These are phyloP conservation scores for Funneliformis caledonium DNA, from an alignment of 371 early-diverging fungal genomes.

Conservation along the genomic window DNA sequence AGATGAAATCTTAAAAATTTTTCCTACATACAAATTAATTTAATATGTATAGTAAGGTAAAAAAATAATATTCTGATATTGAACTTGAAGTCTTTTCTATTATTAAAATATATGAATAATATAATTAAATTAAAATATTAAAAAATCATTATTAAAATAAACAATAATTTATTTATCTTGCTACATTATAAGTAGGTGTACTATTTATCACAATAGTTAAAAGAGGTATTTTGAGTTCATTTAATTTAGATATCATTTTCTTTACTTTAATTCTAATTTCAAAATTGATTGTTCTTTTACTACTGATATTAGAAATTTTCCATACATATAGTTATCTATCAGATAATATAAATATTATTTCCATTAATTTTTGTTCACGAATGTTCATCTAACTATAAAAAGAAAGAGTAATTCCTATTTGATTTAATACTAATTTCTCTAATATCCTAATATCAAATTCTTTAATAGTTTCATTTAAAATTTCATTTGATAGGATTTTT, in stretches of 20 bases:
- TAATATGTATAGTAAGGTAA: background rate
- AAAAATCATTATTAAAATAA: background rate
- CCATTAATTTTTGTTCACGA: background rate
- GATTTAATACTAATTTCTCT: background rate
- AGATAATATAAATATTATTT: background rate
- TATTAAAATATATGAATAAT: background rate
- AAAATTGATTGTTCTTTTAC: background rate
- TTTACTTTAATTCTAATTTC: background rate
- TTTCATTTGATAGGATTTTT: background rate
- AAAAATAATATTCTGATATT: background rate
- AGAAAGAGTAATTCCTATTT: background rate
- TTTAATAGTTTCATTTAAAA: too few species aligned
- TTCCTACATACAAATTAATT: background rate
- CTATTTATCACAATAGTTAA: background rate
- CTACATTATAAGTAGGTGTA: background rate
- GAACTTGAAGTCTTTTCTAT: background rate
- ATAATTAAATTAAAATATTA: background rate
- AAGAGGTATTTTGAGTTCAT: background rate
- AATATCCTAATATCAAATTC: background rate
- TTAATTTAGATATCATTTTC: background rate
- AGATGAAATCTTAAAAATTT: background rate
- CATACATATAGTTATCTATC: background rate
- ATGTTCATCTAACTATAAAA: conserved; percentile 18
- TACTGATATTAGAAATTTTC: background rate
- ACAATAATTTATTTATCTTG: background rate